Evolutionary conservation across 345 rosid genomes (phyloP), one percentile per base, ranked within the genome.

Genomic region (Citrus hindsii): DNA sequence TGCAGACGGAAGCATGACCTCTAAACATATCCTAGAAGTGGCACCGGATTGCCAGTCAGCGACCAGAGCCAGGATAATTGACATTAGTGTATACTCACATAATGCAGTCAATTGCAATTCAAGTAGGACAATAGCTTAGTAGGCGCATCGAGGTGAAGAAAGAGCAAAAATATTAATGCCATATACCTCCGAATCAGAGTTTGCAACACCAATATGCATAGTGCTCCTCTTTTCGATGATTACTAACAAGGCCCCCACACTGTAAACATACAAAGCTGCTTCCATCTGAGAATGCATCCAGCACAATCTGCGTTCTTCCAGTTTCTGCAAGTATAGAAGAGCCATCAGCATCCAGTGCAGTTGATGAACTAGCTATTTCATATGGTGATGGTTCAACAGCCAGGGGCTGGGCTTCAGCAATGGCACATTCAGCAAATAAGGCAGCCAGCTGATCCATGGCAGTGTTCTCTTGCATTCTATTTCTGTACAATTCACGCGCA

Each of bases 231-330:
- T 83, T 92, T 30, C 98, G 94, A 77, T 90, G 85, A 78, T 82
- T 86, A 69, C 98, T 92, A 68, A 97, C 99, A 53, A 97, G 92
- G 71, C 99, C 98, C 16, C 99, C 98, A 16, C 99, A 97, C 24
- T 89, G 89, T 82, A 97, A 80, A 81, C 98, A 94, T 42, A 92
- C 88, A 83, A 92, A 97, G 87, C 97, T 97, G 89, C 97, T 97
- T 80, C 98, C 98, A 40, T 94, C 98, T 0, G 96, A 87, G 85
- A 87, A 94, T 30, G 98, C 98, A 60, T 94, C 99, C 79, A 92
- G 84, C 83, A 92, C 91, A 61, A 97, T 79, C 80, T 94, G 99
- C 61, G 58, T 85, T 84, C 97, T 88, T 59, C 98, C 97, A 28
- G 89, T 86, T 82, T 97, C 94, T 0, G 93, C 92, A 16, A 97